Percentiles rank a stretch among this genome's conserved stretches.
phyloP scores from a whole-genome alignment of 352 stramenopile genomes.

The Phytophthora constricta region DNA sequence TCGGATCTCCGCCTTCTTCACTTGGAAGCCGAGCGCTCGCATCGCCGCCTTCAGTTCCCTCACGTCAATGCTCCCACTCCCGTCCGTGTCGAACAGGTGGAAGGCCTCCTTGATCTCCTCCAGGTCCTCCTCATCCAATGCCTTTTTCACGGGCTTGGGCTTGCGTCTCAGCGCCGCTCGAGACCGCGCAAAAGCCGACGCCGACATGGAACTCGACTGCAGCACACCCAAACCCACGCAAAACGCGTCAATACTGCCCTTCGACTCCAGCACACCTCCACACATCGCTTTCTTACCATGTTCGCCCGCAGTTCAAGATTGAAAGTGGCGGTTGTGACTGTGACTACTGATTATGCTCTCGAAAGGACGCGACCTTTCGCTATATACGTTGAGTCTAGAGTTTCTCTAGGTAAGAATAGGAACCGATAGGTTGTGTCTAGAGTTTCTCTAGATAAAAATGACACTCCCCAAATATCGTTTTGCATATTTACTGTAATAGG shows the following conservation, averaged over 20 bases:
- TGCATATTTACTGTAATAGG: no score
- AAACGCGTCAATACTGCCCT: no score
- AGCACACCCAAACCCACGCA: no score
- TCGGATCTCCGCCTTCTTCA: conserved; percentile 93
- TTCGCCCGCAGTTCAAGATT: neutral
- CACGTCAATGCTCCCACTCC: conserved; percentile 91
- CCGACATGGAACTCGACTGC: conserved; percentile 58
- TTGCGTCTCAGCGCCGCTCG: conserved; percentile 67
- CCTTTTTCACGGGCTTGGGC: conserved; percentile 71
- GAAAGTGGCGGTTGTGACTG: neutral
- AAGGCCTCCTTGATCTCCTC: conserved; percentile 96
- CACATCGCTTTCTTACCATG: conserved; percentile 18
- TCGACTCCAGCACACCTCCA: neutral
- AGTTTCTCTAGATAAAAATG: no score
- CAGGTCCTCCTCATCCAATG: conserved; percentile 91
- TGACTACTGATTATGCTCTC: no score
- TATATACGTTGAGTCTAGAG: no score
- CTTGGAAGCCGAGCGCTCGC: conserved; percentile 93
- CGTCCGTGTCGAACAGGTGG: conserved; percentile 94
- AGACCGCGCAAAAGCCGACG: conserved; percentile 70
- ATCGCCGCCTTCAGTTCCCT: conserved; percentile 95
- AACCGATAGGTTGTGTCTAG: no score
- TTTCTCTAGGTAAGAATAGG: no score
- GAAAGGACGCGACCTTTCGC: neutral
- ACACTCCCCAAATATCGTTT: no score